Evolutionary conservation across 192 early-diverging fungal genomes (phyloP).

Genomic region (Kickxella alabastrina): DNA sequence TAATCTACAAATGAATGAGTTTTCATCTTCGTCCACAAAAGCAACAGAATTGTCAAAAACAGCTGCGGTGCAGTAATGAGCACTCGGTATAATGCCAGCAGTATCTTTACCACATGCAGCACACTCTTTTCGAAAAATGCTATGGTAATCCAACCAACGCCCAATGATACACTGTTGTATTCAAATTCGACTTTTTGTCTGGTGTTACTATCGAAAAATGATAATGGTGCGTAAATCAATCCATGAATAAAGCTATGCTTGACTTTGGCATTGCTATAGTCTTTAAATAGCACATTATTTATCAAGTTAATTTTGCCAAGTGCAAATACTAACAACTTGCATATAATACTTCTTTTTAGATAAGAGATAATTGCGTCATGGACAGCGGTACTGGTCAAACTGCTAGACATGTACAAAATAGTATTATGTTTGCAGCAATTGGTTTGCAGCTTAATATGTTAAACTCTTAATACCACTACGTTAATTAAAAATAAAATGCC

Average conservation of each 20-base stretch:
- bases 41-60: background rate
- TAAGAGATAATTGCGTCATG: too few species aligned
- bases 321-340: too few species aligned
- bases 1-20: too few species aligned
- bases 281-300: background rate
- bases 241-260: slow-evolving; percentile 17
- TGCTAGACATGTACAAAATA: too few species aligned
- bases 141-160: background rate
- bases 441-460: too few species aligned
- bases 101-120: background rate
- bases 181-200: slow-evolving; percentile 11
- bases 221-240: slow-evolving; percentile 29
- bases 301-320: too few species aligned
- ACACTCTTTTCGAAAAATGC: background rate
- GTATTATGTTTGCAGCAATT: too few species aligned
- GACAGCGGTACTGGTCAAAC: too few species aligned
- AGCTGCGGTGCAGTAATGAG: background rate
- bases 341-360: too few species aligned
- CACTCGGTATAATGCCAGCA: background rate
- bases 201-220: slow-evolving; percentile 35
- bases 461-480: too few species aligned
- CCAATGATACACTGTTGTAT: background rate
- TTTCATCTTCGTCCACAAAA: background rate
- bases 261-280: slow-evolving; percentile 9
- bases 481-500: too few species aligned